These are phyloP conservation scores for Thraustochytrium striatum DNA, from an alignment of 352 stramenopile genomes.

Conservation along the genomic window DNA sequence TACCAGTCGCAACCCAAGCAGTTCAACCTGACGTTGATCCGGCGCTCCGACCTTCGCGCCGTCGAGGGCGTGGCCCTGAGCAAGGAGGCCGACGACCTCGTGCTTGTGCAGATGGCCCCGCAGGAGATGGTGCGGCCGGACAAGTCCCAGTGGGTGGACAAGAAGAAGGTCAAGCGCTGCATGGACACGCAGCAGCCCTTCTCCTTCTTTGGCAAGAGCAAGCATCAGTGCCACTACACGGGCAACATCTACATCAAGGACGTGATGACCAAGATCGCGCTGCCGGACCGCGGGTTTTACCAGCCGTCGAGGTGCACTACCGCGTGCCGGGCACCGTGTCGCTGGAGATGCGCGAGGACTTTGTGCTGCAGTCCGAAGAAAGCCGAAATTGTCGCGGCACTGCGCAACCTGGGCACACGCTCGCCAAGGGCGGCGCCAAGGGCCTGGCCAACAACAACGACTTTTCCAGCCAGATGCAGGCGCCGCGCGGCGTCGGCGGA, in stretches of 20 bases:
- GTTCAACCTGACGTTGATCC: neutral
- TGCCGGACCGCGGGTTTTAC: slow-evolving; percentile 40
- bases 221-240: slow-evolving; percentile 24
- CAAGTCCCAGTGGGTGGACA: slow-evolving; percentile 28
- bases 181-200: slow-evolving; percentile 41
- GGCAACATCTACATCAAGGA: slow-evolving; percentile 40
- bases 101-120: neutral
- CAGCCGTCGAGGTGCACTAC: slow-evolving; percentile 23
- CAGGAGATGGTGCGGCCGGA: slow-evolving; percentile 26
- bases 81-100: slow-evolving; percentile 27
- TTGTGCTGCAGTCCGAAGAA: slow-evolving; percentile 20
- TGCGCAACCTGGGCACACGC: too few species aligned
- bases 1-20: neutral
- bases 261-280: slow-evolving; percentile 39
- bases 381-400: too few species aligned
- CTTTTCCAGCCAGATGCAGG: neutral
- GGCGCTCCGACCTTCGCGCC: neutral
- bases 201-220: slow-evolving; percentile 37
- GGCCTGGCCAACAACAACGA: slow-evolving; percentile 19
- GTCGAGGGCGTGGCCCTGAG: slow-evolving; percentile 14
- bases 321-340: slow-evolving; percentile 21
- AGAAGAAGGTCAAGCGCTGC: slow-evolving; percentile 48
- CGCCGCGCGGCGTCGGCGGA: neutral
- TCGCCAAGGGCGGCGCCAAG: slow-evolving; percentile 29
- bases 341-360: slow-evolving; percentile 40